A percentile compares a stretch with the other conserved stretches of the same genome.
Evolutionary conservation across 2,329 filamentous ascomycete species (phyloP).

Genomic region (Talaromyces sp.): DNA sequence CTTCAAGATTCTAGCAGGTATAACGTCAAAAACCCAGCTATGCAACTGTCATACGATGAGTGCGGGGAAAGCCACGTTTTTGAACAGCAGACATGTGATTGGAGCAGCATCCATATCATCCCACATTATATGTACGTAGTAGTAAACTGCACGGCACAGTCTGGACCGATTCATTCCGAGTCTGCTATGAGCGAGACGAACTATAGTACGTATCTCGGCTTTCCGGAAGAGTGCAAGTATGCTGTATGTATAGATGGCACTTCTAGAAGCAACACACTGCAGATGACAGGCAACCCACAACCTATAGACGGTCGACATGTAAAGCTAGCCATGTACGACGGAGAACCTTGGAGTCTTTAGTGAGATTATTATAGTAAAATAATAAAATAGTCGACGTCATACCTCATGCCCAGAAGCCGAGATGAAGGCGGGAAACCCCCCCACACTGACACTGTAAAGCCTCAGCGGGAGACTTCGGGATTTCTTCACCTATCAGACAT

Average conservation of each 20-base stretch:
- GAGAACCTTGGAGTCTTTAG: too few relatives aligned
- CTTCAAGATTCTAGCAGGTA: not conserved
- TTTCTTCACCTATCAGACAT: not conserved
- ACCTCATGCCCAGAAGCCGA: not conserved
- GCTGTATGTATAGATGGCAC: not conserved
- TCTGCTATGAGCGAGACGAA: not conserved
- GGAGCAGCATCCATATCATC: not conserved
- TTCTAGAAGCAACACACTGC: slow-evolving; percentile 1
- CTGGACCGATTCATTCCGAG: slow-evolving; percentile 2
- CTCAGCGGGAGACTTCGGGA: slow-evolving; percentile 10
- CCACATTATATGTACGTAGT: not conserved
- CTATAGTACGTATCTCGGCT: not conserved
- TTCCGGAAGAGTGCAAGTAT: not conserved
- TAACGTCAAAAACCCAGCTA: too few relatives aligned
- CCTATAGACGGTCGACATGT: not conserved
- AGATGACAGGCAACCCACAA: not conserved
- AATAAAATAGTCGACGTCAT: slow-evolving; percentile 6
- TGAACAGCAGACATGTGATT: slow-evolving; percentile 4
- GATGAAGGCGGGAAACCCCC: not conserved
- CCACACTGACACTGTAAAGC: not conserved
- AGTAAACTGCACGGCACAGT: not conserved
- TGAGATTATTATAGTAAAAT: not conserved
- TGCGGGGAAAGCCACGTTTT: slow-evolving; percentile 6
- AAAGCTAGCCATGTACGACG: not conserved
- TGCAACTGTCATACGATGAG: not conserved